Percentiles rank a stretch among this genome's conserved stretches.
Evolutionary conservation across 2,329 filamentous ascomycete species (phyloP).

Genomic region (Truncatella angustata): DNA sequence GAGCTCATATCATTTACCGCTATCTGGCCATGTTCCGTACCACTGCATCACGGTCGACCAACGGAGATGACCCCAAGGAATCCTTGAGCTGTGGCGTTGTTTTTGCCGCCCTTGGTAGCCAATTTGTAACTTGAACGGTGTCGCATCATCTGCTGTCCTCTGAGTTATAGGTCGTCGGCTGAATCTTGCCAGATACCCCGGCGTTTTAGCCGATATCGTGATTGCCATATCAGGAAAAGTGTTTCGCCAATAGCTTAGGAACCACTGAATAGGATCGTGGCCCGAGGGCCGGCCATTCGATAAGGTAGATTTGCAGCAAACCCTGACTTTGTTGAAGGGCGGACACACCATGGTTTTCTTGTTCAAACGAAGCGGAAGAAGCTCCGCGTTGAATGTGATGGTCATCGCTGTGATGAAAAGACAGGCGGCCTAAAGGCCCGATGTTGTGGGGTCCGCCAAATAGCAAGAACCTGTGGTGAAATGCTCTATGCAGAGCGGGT

Average conservation of each 20-base stretch:
- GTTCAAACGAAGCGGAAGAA: neutral
- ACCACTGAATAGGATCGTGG: too few species aligned
- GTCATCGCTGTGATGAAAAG: neutral
- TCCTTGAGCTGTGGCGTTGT: neutral
- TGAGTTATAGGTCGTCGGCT: neutral
- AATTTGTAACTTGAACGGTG: neutral
- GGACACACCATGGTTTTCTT: neutral
- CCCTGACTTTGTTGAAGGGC: too few species aligned
- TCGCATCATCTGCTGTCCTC: neutral
- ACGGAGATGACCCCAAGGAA: too few species aligned
- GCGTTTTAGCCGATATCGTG: too few species aligned
- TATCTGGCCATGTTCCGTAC: too few species aligned
- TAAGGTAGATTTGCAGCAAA: too few species aligned
- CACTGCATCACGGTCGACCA: too few species aligned
- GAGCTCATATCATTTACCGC: too few species aligned
- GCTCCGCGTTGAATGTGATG: too few species aligned
- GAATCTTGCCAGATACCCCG: neutral
- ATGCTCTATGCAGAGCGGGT: neutral
- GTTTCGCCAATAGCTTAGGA: too few species aligned
- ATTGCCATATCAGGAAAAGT: too few species aligned
- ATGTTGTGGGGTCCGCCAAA: neutral
- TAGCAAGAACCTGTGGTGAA: neutral
- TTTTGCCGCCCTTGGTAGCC: neutral
- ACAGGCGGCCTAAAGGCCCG: slow-evolving; percentile 4
- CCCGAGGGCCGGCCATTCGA: too few species aligned